Base-by-base conservation (phyloP, 2,329 filamentous ascomycete species). In the Fusarium sp. region DNA sequence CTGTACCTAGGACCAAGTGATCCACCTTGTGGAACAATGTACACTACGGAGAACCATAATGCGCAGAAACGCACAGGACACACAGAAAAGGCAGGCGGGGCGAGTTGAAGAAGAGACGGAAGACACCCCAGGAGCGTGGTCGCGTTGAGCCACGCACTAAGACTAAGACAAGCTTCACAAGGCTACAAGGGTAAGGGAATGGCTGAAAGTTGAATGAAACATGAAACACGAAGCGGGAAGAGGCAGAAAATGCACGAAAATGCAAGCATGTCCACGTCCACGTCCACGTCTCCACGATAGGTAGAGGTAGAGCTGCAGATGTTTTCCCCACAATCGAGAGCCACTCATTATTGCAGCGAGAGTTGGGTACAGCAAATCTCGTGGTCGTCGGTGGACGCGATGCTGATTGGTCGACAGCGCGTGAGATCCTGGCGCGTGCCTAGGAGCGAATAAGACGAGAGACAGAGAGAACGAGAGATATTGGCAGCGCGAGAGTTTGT, bases 381-480 rank as follows among this genome's bases (percentile, higher is more conserved):
- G 62, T 53, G 66, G 48, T 45, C 30, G 24, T 62, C 40, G 47
- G 53, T 50, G 58, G 46, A 55, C 67, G 61, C 60, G 67, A 51
- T 55, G 37, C 20, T 37, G 47, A 70, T 70, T 70, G 67, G 67
- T 19, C 15, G 20, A 58, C 24, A 61, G 49, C 68, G 59, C 66
- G 64, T 67, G 44, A 35, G 43, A 55, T 67, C 62, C 59, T 45
- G 52, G 71, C 71, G 71, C 71, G 71, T 74, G 66, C 45, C 56
- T 45, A 8, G 20, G 24, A 56, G 44, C 71, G 68, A 74, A 74
- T 74, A 40, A 63, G 67, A 65, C 10, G 28, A 46, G 40, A 30
- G 24, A 24, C 24, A 24, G 24, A 24, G 24, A 24, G 6, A 24
- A 65, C 5, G 28, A 46, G 37, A 67, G 51, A 47, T 7, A 22